Evolutionary conservation across 768 basidiomycete genomes (phyloP).

Genomic region (Lactarius vividus): DNA sequence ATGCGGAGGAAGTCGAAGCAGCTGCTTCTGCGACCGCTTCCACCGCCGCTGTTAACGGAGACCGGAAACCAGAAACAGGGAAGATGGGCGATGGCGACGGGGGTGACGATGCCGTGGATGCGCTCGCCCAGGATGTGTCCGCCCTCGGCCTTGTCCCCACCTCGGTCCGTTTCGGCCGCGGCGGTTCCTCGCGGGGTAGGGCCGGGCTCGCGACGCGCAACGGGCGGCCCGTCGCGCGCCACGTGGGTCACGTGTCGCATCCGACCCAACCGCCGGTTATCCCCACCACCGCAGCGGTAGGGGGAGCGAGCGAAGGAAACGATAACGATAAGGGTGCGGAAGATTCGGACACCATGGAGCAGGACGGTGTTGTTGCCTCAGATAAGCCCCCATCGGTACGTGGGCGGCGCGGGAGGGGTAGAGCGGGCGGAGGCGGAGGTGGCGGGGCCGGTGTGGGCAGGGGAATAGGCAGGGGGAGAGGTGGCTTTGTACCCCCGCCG

Average conservation of each 20-base stretch:
- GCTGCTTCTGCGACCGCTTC: background rate
- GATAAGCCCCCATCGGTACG: slow-evolving; percentile 8
- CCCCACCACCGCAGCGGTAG: background rate
- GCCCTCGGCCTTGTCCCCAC: slow-evolving; percentile 61
- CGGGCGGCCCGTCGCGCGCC: slow-evolving; percentile 12
- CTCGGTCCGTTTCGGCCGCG: slow-evolving; percentile 71
- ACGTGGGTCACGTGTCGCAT: background rate
- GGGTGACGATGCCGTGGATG: slow-evolving; percentile 37
- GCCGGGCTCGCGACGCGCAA: slow-evolving; percentile 34
- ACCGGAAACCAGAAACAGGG: background rate
- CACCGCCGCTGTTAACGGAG: background rate
- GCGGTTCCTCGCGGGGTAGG: slow-evolving; percentile 46
- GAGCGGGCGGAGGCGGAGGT: slow-evolving; percentile 9
- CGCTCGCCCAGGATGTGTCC: slow-evolving; percentile 47
- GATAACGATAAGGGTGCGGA: slow-evolving; percentile 1
- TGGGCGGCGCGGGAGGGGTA: slow-evolving; percentile 18
- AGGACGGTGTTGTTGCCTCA: background rate
- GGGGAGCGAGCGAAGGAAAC: background rate
- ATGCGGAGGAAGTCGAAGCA: background rate
- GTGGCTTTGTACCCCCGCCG: slow-evolving; percentile 19
- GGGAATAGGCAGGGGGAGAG: slow-evolving; percentile 10
- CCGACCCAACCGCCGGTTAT: background rate
- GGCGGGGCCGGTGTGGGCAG: background rate
- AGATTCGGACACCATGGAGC: slow-evolving; percentile 13
- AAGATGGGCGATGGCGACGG: background rate